phyloP scores from a whole-genome alignment of 1,284 basidiomycete species.

The Ganoderma meredithae region DNA sequence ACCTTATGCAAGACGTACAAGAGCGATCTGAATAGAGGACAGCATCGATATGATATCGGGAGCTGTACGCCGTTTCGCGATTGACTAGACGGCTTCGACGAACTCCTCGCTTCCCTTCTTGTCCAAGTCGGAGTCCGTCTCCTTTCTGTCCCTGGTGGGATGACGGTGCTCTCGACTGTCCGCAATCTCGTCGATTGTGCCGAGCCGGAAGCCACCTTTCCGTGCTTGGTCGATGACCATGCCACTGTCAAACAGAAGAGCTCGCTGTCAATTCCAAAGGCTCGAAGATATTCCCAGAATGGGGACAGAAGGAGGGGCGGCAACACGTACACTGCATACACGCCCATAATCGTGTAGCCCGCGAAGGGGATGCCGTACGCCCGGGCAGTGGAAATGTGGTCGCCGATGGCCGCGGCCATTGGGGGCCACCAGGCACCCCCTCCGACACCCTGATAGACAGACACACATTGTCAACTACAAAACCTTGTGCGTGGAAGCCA shows the following conservation, averaged over 20 bases:
- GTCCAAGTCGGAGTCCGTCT: slow-evolving; percentile 32
- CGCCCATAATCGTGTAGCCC: slow-evolving; percentile 64
- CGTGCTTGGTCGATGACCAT: slow-evolving; percentile 58
- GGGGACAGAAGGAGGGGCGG: not conserved
- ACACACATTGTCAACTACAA: not conserved
- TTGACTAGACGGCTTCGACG: slow-evolving; percentile 29
- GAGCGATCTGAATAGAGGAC: not conserved
- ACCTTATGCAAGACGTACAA: not conserved
- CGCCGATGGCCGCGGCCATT: slow-evolving; percentile 74
- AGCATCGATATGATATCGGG: not conserved
- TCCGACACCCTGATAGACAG: slow-evolving; percentile 59
- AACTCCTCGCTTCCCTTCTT: slow-evolving; percentile 39
- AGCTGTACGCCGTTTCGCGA: not conserved
- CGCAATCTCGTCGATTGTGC: slow-evolving; percentile 53
- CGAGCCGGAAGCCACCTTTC: slow-evolving; percentile 57
- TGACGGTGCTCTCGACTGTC: slow-evolving; percentile 27
- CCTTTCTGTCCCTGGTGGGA: slow-evolving; percentile 15
- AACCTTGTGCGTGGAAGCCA: slow-evolving; percentile 5
- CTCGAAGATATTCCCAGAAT: not conserved
- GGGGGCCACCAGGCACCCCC: slow-evolving; percentile 82
- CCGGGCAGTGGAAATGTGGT: slow-evolving; percentile 53
- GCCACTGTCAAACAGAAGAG: slow-evolving; percentile 48
- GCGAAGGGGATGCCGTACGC: slow-evolving; percentile 69
- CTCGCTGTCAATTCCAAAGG: slow-evolving; percentile 16
- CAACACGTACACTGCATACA: slow-evolving; percentile 63